These are phyloP conservation scores for Fraxinus albicans DNA, from an alignment of 305 asterid species.

Conservation along the genomic window DNA sequence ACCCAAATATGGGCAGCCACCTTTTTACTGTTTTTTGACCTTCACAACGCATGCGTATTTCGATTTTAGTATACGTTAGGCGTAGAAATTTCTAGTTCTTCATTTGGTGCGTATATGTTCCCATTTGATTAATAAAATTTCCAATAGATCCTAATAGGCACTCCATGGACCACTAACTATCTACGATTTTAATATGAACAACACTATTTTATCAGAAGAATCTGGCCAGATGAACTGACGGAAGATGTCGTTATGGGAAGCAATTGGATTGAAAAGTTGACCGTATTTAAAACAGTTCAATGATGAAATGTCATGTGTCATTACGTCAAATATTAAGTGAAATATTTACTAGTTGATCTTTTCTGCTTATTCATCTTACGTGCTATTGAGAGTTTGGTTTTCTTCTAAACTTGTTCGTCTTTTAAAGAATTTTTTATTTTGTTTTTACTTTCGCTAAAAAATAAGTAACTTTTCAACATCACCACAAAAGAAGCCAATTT, in stretches of 20 bases:
- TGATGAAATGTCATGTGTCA: no score
- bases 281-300: no score
- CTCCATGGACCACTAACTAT: background rate
- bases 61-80: conserved; percentile 31
- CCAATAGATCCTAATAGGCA: background rate
- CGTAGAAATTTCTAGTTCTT: conserved; percentile 28
- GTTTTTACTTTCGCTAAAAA: no score
- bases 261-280: no score
- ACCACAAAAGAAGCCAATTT: background rate
- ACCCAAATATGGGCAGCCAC: conserved; percentile 37
- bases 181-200: background rate
- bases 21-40: conserved; percentile 31
- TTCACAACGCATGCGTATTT: conserved; percentile 30
- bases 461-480: background rate
- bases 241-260: no score
- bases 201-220: no score
- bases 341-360: background rate
- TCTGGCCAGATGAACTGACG: no score
- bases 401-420: background rate
- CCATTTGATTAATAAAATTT: background rate
- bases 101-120: background rate
- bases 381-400: background rate
- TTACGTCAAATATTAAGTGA: no score
- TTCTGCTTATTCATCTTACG: background rate
- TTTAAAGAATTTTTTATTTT: no score